phyloP scores from a whole-genome alignment of 139 green algal species.

The Volvox reticuliferus region DNA sequence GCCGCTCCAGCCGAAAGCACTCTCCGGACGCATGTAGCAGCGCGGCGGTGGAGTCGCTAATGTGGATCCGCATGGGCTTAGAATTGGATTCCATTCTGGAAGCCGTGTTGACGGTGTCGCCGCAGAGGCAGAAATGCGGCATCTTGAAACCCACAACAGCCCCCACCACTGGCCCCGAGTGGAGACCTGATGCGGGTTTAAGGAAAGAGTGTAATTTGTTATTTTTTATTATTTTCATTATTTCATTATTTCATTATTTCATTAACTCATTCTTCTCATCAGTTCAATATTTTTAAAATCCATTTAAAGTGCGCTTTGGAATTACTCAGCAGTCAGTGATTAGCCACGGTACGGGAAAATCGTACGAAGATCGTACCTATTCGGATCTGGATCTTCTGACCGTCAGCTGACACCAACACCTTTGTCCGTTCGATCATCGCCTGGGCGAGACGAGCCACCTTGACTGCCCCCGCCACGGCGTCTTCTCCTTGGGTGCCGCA shows the following conservation, averaged over 20 bases:
- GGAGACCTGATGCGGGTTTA: neutral
- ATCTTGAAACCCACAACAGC: constrained; percentile 52
- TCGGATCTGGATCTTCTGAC: constrained; percentile 44
- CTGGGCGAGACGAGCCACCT: constrained; percentile 34
- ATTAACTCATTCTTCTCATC: no score
- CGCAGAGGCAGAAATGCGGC: constrained; percentile 43
- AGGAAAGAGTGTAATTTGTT: neutral
- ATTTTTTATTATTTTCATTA: neutral
- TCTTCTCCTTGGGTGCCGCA: constrained; percentile 44
- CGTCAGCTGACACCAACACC: constrained; percentile 20
- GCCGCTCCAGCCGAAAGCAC: constrained; percentile 1
- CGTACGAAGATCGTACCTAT: constrained; percentile 21
- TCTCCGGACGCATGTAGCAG: neutral
- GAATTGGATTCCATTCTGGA: constrained; percentile 31
- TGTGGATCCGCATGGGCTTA: constrained; percentile 34
- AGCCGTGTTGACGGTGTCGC: constrained; percentile 44
- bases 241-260: no score
- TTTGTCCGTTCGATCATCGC: constrained; percentile 39
- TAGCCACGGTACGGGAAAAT: neutral
- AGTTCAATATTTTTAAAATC: no score
- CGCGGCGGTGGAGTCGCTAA: neutral
- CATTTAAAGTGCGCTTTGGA: no score
- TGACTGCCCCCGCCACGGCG: constrained; percentile 10
- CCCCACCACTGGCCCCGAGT: constrained; percentile 40
- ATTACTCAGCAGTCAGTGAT: no score